Evolutionary conservation across 164 flowering plant species (phyloP), one percentile per base, ranked within the genome.

Genomic region (Umbellularia californica): DNA sequence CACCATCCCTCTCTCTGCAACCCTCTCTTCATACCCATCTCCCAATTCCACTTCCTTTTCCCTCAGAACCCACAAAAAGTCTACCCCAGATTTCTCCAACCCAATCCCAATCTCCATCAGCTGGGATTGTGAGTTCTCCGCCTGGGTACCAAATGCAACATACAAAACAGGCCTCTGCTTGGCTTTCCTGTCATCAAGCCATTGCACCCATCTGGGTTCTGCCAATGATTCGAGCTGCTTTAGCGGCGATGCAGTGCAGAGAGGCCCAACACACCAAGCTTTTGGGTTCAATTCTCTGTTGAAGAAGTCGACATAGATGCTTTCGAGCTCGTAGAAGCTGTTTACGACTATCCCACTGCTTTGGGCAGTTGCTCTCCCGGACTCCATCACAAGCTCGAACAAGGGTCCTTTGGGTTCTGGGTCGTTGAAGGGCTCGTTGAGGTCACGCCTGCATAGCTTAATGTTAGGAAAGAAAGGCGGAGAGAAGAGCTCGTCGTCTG

Each of bases 291-390:
- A 27, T 14, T 71, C 74, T 23, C 50, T 15, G 64, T 80, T 77
- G 76, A 58, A 70, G 72, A 74, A 79, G 10, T 80, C 78, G 1
- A 70, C 2, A 50, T 62, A 80, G 14, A 1, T 13, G 0, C 72
- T 27, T 35, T 83, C 85, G 11, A 83, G 75, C 63, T 78, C 85
- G 30, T 72, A 71, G 74, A 82, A 82, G 60, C 81, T 80, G 25
- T 81, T 83, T 5, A 77, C 74, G 2, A 83, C 11, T 5, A 77
- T 17, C 10, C 83, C 82, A n/a, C 69, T 9, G 74, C 83, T 79
- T 1, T 72, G 23, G 1, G 27, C 5, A 0, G 69, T 64, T 6
- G 74, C 72, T 2, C 6, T 68, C 19, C 0, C 28, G 10, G 62
- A 6, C 66, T 81, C 78, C 1, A 58, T n/a, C 7, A 75, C 0